A percentile compares a stretch with the other conserved stretches of the same genome.
These are phyloP conservation scores for Nectriaceae sp. DNA, from an alignment of 2,329 filamentous ascomycete genomes.

Conservation along the genomic window DNA sequence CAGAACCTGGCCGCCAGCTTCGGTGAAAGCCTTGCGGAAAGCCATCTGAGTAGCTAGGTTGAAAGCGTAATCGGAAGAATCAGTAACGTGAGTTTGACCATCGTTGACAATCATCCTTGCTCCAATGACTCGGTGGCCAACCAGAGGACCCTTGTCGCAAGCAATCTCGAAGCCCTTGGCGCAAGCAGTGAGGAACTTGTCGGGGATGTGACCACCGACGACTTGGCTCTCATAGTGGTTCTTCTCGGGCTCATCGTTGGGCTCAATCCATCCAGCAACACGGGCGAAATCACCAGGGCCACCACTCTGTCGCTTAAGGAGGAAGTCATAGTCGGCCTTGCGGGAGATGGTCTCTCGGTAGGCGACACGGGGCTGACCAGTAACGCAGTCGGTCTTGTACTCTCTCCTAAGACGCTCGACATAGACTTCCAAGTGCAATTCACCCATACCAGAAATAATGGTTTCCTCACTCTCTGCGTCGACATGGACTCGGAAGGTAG, in stretches of 20 bases:
- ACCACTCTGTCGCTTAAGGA: constrained; percentile 93
- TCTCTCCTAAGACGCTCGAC: constrained; percentile 95
- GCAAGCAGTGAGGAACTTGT: constrained; percentile 94
- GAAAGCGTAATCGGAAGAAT: constrained; percentile 97
- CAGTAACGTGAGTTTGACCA: constrained; percentile 94
- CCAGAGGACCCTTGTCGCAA: constrained; percentile 83
- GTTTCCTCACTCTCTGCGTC: constrained; percentile 93
- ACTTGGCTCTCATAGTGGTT: constrained; percentile 89
- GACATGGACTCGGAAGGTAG: constrained; percentile 93
- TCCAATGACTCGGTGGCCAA: constrained; percentile 92
- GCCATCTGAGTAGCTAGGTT: constrained; percentile 93
- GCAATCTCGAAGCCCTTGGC: constrained; percentile 89
- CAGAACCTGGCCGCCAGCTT: constrained; percentile 79
- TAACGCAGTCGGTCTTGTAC: constrained; percentile 93
- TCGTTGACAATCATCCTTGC: constrained; percentile 92
- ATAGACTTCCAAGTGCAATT: constrained; percentile 95
- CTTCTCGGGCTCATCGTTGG: constrained; percentile 68
- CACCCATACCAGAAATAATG: constrained; percentile 98
- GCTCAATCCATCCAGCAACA: constrained; percentile 90
- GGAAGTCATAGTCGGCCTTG: constrained; percentile 83
- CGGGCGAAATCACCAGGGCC: constrained; percentile 95
- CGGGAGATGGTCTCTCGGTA: constrained; percentile 92
- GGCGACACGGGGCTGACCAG: constrained; percentile 94
- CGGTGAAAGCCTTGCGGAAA: constrained; percentile 89
- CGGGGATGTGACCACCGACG: constrained; percentile 84